Conservation (phyloP, 1,284 basidiomycete genomes). For the Xanthoconium separans region DNA sequence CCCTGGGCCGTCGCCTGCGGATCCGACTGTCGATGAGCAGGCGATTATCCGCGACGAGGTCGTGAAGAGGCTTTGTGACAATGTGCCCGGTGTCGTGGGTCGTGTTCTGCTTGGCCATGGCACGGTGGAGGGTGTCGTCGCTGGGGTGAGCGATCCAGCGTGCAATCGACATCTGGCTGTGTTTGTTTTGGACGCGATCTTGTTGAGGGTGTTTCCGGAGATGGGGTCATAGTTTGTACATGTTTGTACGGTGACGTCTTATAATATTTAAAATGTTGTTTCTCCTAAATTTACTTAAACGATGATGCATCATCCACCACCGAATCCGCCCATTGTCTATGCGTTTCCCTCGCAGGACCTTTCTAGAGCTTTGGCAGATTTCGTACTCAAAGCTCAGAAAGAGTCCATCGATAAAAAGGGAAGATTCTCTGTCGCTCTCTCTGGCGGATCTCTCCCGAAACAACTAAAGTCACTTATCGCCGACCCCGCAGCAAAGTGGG, state of each 20-base stretch:
- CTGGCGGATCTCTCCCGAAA: constrained; percentile 90
- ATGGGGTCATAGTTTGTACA: constrained; percentile 38
- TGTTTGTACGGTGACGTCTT: constrained; percentile 31
- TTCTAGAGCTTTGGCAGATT: constrained; percentile 69
- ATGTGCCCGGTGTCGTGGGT: constrained; percentile 36
- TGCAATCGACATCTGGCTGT: constrained; percentile 71
- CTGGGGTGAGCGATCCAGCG: constrained; percentile 52
- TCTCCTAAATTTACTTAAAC: constrained; percentile 14
- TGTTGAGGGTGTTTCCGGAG: constrained; percentile 68
- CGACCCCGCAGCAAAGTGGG: constrained; percentile 84
- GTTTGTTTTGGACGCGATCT: constrained; percentile 60
- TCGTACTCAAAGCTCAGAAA: constrained; percentile 86
- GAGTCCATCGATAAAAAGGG: constrained; percentile 88
- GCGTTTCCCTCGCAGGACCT: constrained; percentile 67
- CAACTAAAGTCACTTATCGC: constrained; percentile 76
- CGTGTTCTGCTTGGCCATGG: constrained; percentile 43
- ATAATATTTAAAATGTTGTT: background rate
- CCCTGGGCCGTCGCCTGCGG: constrained; percentile 61
- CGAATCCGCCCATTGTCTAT: constrained; percentile 72
- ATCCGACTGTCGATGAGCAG: constrained; percentile 73
- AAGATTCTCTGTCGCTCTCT: constrained; percentile 90
- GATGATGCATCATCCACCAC: constrained; percentile 42
- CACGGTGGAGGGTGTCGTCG: constrained; percentile 53
- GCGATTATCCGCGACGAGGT: constrained; percentile 52
- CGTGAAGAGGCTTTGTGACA: constrained; percentile 44